Base-by-base conservation (phyloP, 495 filamentous ascomycete species). In the Pyrenopolyporus hunteri region DNA sequence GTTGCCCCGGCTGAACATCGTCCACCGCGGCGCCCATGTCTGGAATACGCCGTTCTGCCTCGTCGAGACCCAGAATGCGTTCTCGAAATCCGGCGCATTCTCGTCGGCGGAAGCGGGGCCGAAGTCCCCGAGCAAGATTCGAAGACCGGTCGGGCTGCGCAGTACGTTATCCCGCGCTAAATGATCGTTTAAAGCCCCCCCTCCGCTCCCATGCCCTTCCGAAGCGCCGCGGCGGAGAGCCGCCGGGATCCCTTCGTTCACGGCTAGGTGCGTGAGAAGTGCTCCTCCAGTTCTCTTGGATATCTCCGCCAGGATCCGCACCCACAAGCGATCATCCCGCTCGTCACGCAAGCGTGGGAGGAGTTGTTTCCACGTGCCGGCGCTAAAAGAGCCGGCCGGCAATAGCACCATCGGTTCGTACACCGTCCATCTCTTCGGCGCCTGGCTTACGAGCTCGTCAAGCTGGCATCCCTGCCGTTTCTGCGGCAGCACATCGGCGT, bases 1-100 rank as follows among this genome's bases (percentile, higher is more conserved):
- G 67, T 97, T 97, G 6, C 93, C 93, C 1, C 90, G 81, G 5
- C 84, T 89, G 70, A 97, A 97, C 93, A 97, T 97, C 10, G 91
- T 96, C 74, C 90, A 89, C 0, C 84, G 73, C 10, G 93, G 93
- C 3, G 91, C 86, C 92, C 92, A 97, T 23, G 80, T 87, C 73
- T 97, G 93, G n/a, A 73, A 68, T 45, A 97, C 88, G 6, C 86
- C 86, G 68, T 93, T 89, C 69, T 97, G 93, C 19, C 77, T 82
- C 4, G 85, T 81, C 0, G 83, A 83, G 3, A 85, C 85, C 91
- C 92, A 97, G 62, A 95, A 87, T 0, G 90, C 87, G 10, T 66
- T 36, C 9, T 73, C 56, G 42, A 91, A 85, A 63, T 92, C 87
- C 3, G 69, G 47, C 14, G 67, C 17, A 2, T 44, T 17, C 7